Conservation (phyloP, 768 basidiomycete species). For the Leccinum aurantiacum region DNA sequence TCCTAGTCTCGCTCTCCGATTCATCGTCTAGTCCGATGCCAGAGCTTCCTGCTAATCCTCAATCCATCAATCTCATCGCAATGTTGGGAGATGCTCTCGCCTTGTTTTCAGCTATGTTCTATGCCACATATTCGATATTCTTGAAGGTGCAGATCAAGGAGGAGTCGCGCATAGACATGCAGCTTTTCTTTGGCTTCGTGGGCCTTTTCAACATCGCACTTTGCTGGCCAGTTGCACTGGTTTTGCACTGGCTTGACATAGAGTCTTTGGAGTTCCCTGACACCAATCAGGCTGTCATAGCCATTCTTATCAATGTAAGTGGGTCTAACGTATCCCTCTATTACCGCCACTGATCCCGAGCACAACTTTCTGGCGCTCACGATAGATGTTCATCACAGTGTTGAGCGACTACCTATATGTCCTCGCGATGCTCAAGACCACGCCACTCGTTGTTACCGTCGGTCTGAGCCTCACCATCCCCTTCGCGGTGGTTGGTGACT, state of each 20-base stretch:
- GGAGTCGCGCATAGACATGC: constrained; percentile 88
- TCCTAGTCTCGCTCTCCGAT: constrained; percentile 89
- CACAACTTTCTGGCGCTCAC: not conserved
- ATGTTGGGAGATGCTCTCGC: constrained; percentile 79
- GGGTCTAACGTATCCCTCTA: not conserved
- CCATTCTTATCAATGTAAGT: constrained; percentile 57
- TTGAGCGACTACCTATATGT: constrained; percentile 86
- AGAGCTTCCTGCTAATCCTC: constrained; percentile 10
- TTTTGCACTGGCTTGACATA: constrained; percentile 70
- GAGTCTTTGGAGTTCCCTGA: constrained; percentile 77
- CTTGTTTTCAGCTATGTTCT: constrained; percentile 82
- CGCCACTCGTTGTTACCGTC: constrained; percentile 89
- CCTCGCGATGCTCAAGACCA: constrained; percentile 94
- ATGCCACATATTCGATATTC: constrained; percentile 84
- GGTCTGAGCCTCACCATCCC: constrained; percentile 94
- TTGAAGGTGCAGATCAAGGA: constrained; percentile 83
- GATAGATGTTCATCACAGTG: constrained; percentile 79
- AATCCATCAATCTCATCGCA: constrained; percentile 27
- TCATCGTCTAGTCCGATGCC: constrained; percentile 36
- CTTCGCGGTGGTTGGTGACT: constrained; percentile 82
- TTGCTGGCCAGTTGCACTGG: constrained; percentile 73
- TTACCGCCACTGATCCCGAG: not conserved
- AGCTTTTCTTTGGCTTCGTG: constrained; percentile 93
- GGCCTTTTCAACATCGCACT: constrained; percentile 79
- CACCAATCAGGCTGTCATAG: constrained; percentile 45